Conservation (phyloP, 257 asterid genomes). For the Solanum habrochaites region DNA sequence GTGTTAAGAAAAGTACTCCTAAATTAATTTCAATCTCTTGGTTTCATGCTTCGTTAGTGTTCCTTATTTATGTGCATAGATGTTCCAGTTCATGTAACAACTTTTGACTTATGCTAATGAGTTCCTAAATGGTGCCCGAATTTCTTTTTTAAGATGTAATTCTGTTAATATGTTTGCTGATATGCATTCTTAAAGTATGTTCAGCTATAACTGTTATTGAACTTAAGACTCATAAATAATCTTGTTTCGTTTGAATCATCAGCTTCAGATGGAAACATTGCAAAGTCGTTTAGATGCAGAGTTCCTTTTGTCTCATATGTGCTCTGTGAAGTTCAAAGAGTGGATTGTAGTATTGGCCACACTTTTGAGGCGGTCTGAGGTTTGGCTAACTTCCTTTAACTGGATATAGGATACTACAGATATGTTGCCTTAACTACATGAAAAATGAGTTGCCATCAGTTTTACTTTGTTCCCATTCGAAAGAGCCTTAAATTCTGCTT, state of each 20-base stretch:
- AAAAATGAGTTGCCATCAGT: neutral
- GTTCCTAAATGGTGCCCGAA: neutral
- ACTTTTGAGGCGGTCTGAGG: constrained; percentile 95
- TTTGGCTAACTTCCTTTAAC: constrained; percentile 9
- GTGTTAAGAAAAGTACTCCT: neutral
- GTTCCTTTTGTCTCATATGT: constrained; percentile 92
- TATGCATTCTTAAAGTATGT: neutral
- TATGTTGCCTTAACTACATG: neutral
- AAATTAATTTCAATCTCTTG: neutral
- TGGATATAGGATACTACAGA: neutral
- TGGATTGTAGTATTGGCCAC: constrained; percentile 99
- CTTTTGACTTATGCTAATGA: neutral
- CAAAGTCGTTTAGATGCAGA: constrained; percentile 98
- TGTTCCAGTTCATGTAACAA: neutral
- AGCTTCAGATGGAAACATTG: constrained; percentile 92
- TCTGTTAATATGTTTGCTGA: neutral
- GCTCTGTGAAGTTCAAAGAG: constrained; percentile 96
- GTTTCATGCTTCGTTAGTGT: neutral
- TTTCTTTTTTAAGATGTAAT: neutral
- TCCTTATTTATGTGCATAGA: neutral
- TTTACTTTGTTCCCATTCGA: neutral
- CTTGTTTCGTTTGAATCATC: constrained; percentile 4
- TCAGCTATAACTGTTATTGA: neutral
- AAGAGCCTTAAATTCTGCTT: neutral
- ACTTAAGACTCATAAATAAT: neutral